A percentile compares a stretch with the other conserved stretches of the same genome.
These are phyloP conservation scores for Trebouxia sp. DNA, from an alignment of 139 green algal species.

Conservation along the genomic window DNA sequence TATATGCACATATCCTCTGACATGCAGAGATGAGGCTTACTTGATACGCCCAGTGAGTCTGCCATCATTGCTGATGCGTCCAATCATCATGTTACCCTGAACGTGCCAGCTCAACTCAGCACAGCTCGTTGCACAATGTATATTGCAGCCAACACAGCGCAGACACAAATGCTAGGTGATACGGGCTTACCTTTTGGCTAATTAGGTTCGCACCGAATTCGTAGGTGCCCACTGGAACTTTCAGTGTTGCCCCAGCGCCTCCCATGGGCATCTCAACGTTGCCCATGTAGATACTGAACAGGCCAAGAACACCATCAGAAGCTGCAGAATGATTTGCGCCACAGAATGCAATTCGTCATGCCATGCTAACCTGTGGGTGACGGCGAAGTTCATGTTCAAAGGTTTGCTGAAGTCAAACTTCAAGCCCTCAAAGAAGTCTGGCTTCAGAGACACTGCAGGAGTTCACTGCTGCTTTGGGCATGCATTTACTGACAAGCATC, in stretches of 20 bases:
- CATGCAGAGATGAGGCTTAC: too few relatives aligned
- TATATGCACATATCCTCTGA: too few relatives aligned
- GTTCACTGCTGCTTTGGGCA: neutral
- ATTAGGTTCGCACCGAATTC: conserved; percentile 99
- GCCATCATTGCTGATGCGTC: conserved; percentile 88
- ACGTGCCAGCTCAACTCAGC: neutral
- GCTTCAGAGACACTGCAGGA: conserved; percentile 90
- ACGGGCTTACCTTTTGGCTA: conserved; percentile 60
- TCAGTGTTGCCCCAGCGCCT: conserved; percentile 56
- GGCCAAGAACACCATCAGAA: neutral
- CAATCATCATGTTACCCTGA: conserved; percentile 78
- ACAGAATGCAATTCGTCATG: neutral
- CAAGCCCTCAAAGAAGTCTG: conserved; percentile 95
- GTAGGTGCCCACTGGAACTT: conserved; percentile 89
- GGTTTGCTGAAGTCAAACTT: conserved; percentile 98
- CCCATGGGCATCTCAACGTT: conserved; percentile 87
- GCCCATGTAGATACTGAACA: conserved; percentile 88
- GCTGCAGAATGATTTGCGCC: neutral
- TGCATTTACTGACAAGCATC: too few relatives aligned
- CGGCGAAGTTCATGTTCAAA: conserved; percentile 96
- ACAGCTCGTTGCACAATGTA: neutral
- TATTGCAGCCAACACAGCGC: neutral
- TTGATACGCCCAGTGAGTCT: conserved; percentile 81
- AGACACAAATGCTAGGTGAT: neutral
- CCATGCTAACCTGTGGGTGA: conserved; percentile 85